Evolutionary conservation across 495 filamentous ascomycete genomes (phyloP), one percentile per base, ranked within the genome.

Genomic region (Annulohypoxylon stygium): DNA sequence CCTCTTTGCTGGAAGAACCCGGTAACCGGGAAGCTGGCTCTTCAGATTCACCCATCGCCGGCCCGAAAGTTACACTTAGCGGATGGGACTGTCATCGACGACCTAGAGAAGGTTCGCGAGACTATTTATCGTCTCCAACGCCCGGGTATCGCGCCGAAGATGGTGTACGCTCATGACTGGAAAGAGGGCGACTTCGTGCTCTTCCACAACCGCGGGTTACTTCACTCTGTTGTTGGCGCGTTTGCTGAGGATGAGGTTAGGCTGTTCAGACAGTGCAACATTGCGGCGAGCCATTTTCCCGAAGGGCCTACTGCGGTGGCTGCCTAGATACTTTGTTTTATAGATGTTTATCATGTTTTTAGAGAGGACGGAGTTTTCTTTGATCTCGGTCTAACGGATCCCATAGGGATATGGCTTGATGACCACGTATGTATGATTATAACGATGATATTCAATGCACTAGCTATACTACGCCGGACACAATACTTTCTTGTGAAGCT

Each of bases 1-100:
- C 91, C 91, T 23, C 89, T 93, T 86, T 84, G 85, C 70, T 93
- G 90, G 90, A 89, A 88, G 75, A 93, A 93, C 64, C 90, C 91
- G 1, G 82, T 88, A 0, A 92, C 90, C 0, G 89, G 88, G 7
- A 84, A 88, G 18, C 80, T 92, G 7, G 88, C 91, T n/a, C 78
- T 93, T 48, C 90, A 93, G 77, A 80, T 93, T 39, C 91, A 93
- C 70, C 91, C 91, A 0, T 88, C 85, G 0, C 90, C 91, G 0
- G 85, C 92, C 57, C 85, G 89, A 36, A 87, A 85, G 69, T 86
- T 93, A 60, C 90, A 93, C 58, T 78, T 85, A 5, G 83, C 78
- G 0, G 88, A 92, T 69, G 91, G 91, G 14, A 85, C 84, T 0
- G 86, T 91, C 9, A 85, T 93, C 12, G 89, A 91, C 10, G 89